Percentiles rank a stretch among this genome's conserved stretches.
phyloP scores from a whole-genome alignment of 2,329 filamentous ascomycete genomes.

The Fusarium pseudograminearum region DNA sequence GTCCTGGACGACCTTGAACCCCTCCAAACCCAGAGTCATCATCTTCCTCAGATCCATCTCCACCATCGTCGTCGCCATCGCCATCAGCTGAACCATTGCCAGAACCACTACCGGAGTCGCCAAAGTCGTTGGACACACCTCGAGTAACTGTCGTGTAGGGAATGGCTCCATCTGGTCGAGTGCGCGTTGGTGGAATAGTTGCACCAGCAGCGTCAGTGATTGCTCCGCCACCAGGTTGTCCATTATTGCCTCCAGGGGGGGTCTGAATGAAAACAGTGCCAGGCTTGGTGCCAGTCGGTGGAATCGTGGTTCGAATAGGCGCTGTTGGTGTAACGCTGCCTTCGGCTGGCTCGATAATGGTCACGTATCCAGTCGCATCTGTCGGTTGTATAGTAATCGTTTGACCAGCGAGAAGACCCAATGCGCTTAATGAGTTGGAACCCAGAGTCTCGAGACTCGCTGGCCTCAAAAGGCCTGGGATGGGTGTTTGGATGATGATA shows the following conservation, averaged over 20 bases:
- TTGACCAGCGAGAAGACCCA: constrained; percentile 3
- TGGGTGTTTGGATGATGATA: constrained; percentile 40
- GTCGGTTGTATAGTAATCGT: constrained; percentile 35
- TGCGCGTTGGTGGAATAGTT: not conserved
- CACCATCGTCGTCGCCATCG: rapidly evolving
- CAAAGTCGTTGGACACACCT: not conserved
- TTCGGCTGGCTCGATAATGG: constrained; percentile 38
- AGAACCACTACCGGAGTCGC: not conserved
- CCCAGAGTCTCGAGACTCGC: not conserved
- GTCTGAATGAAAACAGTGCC: constrained; percentile 43
- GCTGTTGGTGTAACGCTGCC: constrained; percentile 22
- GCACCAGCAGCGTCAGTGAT: constrained; percentile 1
- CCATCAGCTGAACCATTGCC: not conserved
- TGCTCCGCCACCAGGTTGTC: not conserved
- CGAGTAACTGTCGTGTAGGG: constrained; percentile 31
- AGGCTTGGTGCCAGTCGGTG: constrained; percentile 36
- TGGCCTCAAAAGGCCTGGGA: not conserved
- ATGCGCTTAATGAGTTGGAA: not conserved
- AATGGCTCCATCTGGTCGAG: not conserved
- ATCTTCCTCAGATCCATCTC: not conserved
- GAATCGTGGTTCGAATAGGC: constrained; percentile 32
- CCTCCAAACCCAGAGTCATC: not conserved
- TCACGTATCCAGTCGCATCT: constrained; percentile 28
- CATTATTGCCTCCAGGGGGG: constrained; percentile 3
- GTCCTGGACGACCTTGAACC: not conserved